phyloP scores from a whole-genome alignment of 2,329 filamentous ascomycete species.

The Pseudocercospora eumusae region DNA sequence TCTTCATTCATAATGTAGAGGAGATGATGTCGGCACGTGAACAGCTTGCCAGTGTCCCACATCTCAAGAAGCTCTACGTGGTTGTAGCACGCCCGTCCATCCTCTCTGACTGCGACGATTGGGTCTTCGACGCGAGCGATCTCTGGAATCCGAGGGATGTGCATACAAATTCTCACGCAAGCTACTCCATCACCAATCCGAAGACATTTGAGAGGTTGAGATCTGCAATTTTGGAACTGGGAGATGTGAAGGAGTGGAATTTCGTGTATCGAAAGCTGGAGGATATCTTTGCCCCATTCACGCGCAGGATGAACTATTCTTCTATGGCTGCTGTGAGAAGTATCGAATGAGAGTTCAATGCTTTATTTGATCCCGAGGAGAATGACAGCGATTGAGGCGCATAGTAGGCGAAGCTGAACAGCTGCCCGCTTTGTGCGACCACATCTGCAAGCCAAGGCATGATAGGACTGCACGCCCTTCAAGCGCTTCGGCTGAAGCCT shows the following conservation, averaged over 20 bases:
- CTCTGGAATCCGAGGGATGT: background rate
- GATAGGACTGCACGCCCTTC: no score
- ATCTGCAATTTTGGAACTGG: background rate
- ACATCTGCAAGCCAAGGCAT: background rate
- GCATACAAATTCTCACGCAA: background rate
- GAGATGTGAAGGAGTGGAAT: background rate
- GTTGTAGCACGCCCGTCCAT: background rate
- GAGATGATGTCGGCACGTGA: background rate
- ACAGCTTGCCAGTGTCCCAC: background rate
- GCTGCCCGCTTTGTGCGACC: background rate
- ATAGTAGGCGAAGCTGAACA: background rate
- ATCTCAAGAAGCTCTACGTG: background rate
- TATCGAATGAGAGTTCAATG: background rate
- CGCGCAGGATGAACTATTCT: background rate
- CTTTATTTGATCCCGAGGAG: background rate
- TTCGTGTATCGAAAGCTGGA: background rate
- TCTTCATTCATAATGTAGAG: background rate
- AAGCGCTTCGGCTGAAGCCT: no score
- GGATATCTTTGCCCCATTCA: background rate
- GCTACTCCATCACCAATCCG: background rate
- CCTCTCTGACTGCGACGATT: background rate
- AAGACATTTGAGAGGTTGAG: background rate
- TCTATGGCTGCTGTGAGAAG: background rate
- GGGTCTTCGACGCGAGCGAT: background rate
- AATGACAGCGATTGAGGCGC: background rate